These are phyloP conservation scores for Tricholoma terreum DNA, from an alignment of 768 basidiomycete genomes.

Conservation along the genomic window DNA sequence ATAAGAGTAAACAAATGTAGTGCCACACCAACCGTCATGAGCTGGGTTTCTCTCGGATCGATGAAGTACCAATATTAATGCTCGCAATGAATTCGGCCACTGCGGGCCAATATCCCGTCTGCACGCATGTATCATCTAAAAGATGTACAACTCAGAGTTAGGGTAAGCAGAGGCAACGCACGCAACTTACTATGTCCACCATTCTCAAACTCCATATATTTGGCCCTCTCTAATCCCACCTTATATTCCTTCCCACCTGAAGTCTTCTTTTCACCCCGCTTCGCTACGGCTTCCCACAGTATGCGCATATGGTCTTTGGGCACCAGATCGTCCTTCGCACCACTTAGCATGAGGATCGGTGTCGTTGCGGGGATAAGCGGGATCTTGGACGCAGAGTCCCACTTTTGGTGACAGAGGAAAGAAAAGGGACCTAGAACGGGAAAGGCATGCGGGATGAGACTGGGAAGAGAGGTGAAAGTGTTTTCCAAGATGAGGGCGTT, in stretches of 20 bases:
- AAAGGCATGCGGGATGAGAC: constrained; percentile 76
- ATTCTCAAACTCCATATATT: constrained; percentile 51
- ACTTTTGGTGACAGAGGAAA: constrained; percentile 83
- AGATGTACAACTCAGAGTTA: constrained; percentile 5
- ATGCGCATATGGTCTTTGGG: constrained; percentile 74
- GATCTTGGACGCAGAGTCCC: constrained; percentile 75
- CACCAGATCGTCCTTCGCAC: constrained; percentile 68
- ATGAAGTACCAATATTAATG: neutral
- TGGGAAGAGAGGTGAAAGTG: constrained; percentile 84
- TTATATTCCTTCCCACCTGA: constrained; percentile 38
- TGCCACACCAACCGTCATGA: neutral
- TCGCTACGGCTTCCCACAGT: constrained; percentile 62
- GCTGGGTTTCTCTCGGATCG: neutral
- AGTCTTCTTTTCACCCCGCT: constrained; percentile 46
- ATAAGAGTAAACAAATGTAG: neutral
- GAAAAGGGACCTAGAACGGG: constrained; percentile 71
- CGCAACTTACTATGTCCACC: constrained; percentile 52
- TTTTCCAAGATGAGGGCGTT: constrained; percentile 86
- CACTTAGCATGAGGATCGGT: constrained; percentile 83
- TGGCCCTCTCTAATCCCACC: constrained; percentile 50
- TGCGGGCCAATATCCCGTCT: constrained; percentile 53
- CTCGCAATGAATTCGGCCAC: constrained; percentile 43
- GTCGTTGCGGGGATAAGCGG: constrained; percentile 56
- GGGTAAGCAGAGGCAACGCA: neutral
- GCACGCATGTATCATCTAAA: constrained; percentile 54